Evolutionary conservation across 2,329 filamentous ascomycete species (phyloP).

Genomic region (Aureobasidium sp.): DNA sequence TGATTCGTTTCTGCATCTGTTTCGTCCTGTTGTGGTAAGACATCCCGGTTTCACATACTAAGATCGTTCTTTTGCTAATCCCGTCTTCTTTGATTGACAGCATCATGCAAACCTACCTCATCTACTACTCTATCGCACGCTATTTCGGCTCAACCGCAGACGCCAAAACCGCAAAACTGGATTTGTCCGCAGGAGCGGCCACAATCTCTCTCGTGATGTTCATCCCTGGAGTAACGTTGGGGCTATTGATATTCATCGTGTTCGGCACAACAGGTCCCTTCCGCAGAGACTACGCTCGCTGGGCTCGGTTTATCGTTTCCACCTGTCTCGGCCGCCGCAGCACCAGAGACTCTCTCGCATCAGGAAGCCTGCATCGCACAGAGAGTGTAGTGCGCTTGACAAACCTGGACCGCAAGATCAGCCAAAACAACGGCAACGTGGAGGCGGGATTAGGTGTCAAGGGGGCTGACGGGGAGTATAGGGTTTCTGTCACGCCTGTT

Average conservation of each 20-base stretch:
- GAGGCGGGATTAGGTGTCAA: not conserved
- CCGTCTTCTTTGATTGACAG: not conserved
- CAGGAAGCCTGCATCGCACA: not conserved
- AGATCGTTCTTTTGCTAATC: not conserved
- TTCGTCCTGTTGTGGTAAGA: conserved; percentile 18
- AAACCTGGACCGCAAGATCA: not conserved
- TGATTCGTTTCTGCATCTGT: conserved; percentile 19
- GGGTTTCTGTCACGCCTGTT: not conserved
- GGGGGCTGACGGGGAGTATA: not conserved
- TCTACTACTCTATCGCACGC: conserved; percentile 14
- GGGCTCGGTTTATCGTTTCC: not conserved
- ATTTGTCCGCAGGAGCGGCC: conserved; percentile 15
- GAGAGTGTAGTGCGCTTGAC: conserved; percentile 8
- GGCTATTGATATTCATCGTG: conserved; percentile 8
- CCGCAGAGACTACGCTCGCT: conserved; percentile 14
- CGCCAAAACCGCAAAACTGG: conserved; percentile 8
- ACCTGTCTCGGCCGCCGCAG: not conserved
- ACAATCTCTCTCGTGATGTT: conserved; percentile 15
- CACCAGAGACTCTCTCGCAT: not conserved
- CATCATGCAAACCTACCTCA: conserved; percentile 18
- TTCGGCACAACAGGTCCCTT: conserved; percentile 15
- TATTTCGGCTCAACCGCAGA: conserved; percentile 5
- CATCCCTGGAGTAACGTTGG: conserved; percentile 8
- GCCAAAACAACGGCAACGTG: not conserved
- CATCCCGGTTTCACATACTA: not conserved